phyloP scores from a whole-genome alignment of 345 rosid species.

The Gossypium thurberi region DNA sequence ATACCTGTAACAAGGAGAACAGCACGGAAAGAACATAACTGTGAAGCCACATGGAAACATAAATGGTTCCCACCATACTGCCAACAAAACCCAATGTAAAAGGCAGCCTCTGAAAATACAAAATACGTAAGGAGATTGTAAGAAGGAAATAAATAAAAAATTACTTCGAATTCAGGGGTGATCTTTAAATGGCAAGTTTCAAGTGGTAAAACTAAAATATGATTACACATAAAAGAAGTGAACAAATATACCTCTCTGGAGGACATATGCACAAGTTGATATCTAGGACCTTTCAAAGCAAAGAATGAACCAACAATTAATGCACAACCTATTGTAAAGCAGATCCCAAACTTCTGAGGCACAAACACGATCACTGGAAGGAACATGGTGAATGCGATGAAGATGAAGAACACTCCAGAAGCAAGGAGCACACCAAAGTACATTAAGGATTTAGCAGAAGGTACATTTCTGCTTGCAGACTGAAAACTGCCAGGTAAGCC shows the following conservation, averaged over 20 bases:
- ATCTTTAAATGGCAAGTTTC: not conserved
- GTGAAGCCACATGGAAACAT: constrained; percentile 65
- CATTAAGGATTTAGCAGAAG: constrained; percentile 53
- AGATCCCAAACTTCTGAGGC: constrained; percentile 68
- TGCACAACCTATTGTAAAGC: constrained; percentile 56
- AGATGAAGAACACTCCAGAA: constrained; percentile 52
- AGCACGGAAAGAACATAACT: constrained; percentile 61
- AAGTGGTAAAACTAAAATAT: not conserved
- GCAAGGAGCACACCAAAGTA: constrained; percentile 53
- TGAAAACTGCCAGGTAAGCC: constrained; percentile 50
- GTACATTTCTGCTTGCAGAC: constrained; percentile 46
- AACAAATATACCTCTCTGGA: constrained; percentile 47
- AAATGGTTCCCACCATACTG: constrained; percentile 60
- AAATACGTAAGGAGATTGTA: no score
- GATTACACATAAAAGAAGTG: not conserved
- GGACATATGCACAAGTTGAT: constrained; percentile 54
- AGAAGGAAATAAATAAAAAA: no score
- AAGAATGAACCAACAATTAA: constrained; percentile 55
- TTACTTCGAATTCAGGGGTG: not conserved
- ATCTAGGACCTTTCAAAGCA: constrained; percentile 59
- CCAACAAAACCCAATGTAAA: constrained; percentile 49
- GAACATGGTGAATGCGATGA: constrained; percentile 61
- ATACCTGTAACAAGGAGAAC: constrained; percentile 65
- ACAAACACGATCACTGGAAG: constrained; percentile 67
- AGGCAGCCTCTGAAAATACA: constrained; percentile 54